These are phyloP conservation scores for Kwoniella mangroviensis DNA, from an alignment of 768 basidiomycete genomes.

Conservation along the genomic window DNA sequence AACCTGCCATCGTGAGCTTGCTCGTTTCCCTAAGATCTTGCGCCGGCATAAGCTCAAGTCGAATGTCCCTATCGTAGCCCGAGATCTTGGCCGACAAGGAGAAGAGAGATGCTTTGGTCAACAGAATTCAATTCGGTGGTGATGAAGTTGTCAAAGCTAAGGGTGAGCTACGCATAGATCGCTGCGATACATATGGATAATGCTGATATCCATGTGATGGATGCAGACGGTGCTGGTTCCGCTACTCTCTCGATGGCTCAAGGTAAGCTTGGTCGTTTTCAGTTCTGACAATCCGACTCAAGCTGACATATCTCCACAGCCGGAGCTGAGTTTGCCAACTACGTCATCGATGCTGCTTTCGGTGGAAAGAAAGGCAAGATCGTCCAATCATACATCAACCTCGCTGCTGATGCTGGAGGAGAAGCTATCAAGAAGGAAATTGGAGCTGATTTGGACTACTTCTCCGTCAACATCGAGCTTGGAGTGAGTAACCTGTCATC, in stretches of 20 bases:
- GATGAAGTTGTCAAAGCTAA: conserved; percentile 99
- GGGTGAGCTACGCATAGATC: conserved; percentile 45
- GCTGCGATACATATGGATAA: neutral
- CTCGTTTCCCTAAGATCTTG: neutral
- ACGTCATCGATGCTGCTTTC: conserved; percentile 66
- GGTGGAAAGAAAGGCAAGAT: conserved; percentile 72
- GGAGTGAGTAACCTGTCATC: conserved; percentile 66
- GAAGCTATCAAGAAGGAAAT: conserved; percentile 79
- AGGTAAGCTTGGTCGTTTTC: conserved; percentile 20
- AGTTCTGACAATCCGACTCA: neutral
- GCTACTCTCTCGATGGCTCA: conserved; percentile 73
- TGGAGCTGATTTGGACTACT: conserved; percentile 88
- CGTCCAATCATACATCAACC: conserved; percentile 79
- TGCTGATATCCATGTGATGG: conserved; percentile 11
- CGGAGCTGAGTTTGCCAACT: conserved; percentile 72
- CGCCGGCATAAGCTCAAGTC: neutral
- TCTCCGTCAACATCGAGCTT: conserved; percentile 92
- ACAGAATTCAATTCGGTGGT: conserved; percentile 96
- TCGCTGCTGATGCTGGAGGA: conserved; percentile 74
- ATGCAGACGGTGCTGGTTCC: conserved; percentile 70
- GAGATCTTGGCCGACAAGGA: conserved; percentile 68
- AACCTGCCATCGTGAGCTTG: conserved; percentile 48
- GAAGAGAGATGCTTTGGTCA: conserved; percentile 74
- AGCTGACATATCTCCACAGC: conserved; percentile 54
- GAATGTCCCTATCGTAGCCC: conserved; percentile 60